These are phyloP conservation scores for Triangularia setosa DNA, from an alignment of 2,329 filamentous ascomycete genomes.

Conservation along the genomic window DNA sequence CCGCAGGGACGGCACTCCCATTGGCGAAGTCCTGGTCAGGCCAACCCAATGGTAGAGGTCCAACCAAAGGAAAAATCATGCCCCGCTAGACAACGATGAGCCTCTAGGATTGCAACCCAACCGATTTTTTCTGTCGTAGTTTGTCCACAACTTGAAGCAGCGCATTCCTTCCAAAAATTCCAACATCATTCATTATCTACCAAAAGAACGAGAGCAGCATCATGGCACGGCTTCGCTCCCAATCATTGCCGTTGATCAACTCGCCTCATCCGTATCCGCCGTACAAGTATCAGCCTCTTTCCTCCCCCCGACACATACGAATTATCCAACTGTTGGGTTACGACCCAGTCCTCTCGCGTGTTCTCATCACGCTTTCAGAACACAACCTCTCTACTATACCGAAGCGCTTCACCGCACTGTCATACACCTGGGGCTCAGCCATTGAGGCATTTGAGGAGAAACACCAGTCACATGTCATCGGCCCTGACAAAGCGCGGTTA, in stretches of 20 bases:
- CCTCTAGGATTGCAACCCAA: too few relatives aligned
- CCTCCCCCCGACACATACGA: constrained; percentile 13
- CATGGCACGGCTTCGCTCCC: constrained; percentile 7
- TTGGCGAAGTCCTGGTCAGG: too few relatives aligned
- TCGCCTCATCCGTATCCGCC: constrained; percentile 1
- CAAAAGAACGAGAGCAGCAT: too few relatives aligned
- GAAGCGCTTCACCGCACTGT: constrained; percentile 14
- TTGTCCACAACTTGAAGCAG: too few relatives aligned
- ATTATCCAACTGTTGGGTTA: constrained; percentile 7
- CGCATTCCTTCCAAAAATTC: too few relatives aligned
- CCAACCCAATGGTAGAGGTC: too few relatives aligned
- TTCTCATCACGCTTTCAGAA: constrained; percentile 3
- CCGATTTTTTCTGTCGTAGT: too few relatives aligned
- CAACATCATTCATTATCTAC: too few relatives aligned
- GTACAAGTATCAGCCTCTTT: constrained; percentile 11
- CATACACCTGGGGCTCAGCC: constrained; percentile 17
- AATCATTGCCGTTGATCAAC: not conserved
- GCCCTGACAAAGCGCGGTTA: not conserved
- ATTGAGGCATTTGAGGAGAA: constrained; percentile 6
- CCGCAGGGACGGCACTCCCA: too few relatives aligned
- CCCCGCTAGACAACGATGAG: too few relatives aligned
- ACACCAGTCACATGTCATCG: not conserved
- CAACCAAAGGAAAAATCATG: too few relatives aligned
- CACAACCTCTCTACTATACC: constrained; percentile 8
- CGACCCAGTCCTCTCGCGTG: constrained; percentile 7